Base-by-base conservation (phyloP, 345 rosid genomes). In the Crucihimalaya himalaica region DNA sequence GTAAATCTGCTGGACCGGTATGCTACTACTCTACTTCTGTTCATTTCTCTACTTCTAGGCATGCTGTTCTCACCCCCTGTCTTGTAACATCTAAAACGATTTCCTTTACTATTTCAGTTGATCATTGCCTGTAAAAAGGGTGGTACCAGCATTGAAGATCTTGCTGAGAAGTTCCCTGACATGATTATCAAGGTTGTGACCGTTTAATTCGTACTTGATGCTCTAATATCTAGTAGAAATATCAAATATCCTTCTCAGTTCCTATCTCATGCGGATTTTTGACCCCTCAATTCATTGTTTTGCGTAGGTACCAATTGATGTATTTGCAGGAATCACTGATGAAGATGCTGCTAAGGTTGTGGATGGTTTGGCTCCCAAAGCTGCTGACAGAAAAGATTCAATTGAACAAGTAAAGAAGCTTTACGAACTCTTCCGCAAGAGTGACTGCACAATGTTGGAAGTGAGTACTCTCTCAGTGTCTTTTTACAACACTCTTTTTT, bases 101-200 rank as follows among this genome's bases (percentile, higher is more conserved):
- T 67, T 15, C 32, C 40, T 50, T 73, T 47, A 15, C 27, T 61
- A 43, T 73, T 84, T 65, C 87, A 96, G 99, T 78, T 96, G 62
- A 96, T 96, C 53, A 96, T 96, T 76, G 91, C 96, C 59, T 96
- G 98, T 73, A 90, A 86, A 51, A 90, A 92, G 75, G 99, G 98
- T 59, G 98, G 99, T 72, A 96, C 99, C 84, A 92, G 99, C 82
- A 96, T 96, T 79, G 99, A 96, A 81, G 99, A 96, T 79, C 98
- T 96, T 60, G 98, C 98, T 13, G 98, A 92, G 82, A 96, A 96
- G 75, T 96, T 85, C 78, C 99, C 98, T 45, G 88, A 92, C 79
- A 89, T 96, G 97, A 92, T 96, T 68, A 85, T 90, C 52, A 90
- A 92, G 98, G 98, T 96, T 71, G 51, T 60, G 35, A 60, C 32